A percentile compares a stretch with the other conserved stretches of the same genome.
Evolutionary conservation across 177 flowering plant species (phyloP).

Genomic region (Telopea speciosissima): DNA sequence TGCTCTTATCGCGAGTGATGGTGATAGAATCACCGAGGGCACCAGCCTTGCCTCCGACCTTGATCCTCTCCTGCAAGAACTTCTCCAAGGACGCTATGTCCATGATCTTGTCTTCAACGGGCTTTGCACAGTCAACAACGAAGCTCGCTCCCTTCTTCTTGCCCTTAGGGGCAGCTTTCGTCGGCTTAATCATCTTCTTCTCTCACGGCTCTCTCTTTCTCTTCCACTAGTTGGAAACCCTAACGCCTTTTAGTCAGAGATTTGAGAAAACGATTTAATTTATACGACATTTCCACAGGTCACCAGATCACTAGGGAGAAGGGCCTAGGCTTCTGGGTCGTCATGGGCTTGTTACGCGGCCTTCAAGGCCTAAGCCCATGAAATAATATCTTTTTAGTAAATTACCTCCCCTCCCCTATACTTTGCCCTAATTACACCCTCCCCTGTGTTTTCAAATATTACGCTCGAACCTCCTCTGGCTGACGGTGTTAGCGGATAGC

Average conservation of each 20-base stretch:
- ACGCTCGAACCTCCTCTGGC: too few species aligned
- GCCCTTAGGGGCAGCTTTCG: conserved; percentile 16
- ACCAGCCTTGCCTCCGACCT: conserved; percentile 44
- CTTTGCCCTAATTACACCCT: too few species aligned
- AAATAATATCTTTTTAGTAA: too few species aligned
- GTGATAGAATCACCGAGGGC: conserved; percentile 34
- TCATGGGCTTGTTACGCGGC: background rate
- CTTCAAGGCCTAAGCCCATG: background rate
- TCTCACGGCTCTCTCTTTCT: background rate
- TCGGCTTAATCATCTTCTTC: conserved; percentile 5
- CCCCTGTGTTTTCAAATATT: too few species aligned
- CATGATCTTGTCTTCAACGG: conserved; percentile 42
- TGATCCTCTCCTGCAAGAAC: conserved; percentile 41
- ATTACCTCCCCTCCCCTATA: too few species aligned
- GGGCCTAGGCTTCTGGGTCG: background rate
- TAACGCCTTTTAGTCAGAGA: too few species aligned
- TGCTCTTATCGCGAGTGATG: conserved; percentile 33
- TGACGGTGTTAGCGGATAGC: too few species aligned
- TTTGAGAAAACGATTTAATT: background rate
- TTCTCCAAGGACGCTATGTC: conserved; percentile 38
- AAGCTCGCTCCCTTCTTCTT: conserved; percentile 36
- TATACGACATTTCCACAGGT: background rate
- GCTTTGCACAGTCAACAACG: conserved; percentile 37
- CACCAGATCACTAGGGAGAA: background rate
- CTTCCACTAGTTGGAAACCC: background rate